Base-by-base conservation (phyloP, 1,284 basidiomycete genomes). In the Farysia itapuensis region DNA sequence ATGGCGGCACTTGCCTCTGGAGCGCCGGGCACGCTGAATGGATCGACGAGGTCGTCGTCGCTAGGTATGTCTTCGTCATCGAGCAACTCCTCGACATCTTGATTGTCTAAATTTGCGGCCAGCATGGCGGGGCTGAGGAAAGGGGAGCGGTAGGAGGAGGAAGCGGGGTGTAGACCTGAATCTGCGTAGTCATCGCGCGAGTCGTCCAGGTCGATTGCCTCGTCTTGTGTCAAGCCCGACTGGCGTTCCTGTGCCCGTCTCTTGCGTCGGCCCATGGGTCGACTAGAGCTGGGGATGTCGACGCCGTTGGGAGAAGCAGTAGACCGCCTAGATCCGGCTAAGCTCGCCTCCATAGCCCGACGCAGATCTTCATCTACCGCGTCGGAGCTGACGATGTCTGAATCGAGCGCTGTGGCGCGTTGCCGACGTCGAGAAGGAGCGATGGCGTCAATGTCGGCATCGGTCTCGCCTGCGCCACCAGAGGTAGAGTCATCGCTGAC, bases 371-470 rank as follows among this genome's bases (percentile, higher is more conserved):
- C 60, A 14, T 64, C 54, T 3, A 60, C 46, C 1, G 57, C 43
- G 9, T 60, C 57, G 8, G 31, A 28, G 26, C 26, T 28, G 26
- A n/a, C 26, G 26, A 28, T 28, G 18, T 16, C 31, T 8, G 16
- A 18, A 18, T 18, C 16, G 5, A 15, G 16, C 31, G 34, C 34
- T 2, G 33, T 43, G 2, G 51, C 29, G 13, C 51, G 46, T 15
- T 50, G 51, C 22, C 58, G 46, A 11, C 51, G 51, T 19, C 51
- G 18, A 13, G 58, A 61, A 1, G 69, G 68, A 4, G 69, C 69
- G 19, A 72, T 70, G 3, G 59, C 58, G 32, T 72, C 69, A n/a
- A 72, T 53, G 35, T 72, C 61, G 18, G 45, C 65, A 39, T 72
- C 69, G 3, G 64, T 68, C 43, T 65, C 64, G 22, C 31, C 33